Conservation (phyloP, 371 early-diverging fungal genomes). For the Zychaea mexicana region DNA sequence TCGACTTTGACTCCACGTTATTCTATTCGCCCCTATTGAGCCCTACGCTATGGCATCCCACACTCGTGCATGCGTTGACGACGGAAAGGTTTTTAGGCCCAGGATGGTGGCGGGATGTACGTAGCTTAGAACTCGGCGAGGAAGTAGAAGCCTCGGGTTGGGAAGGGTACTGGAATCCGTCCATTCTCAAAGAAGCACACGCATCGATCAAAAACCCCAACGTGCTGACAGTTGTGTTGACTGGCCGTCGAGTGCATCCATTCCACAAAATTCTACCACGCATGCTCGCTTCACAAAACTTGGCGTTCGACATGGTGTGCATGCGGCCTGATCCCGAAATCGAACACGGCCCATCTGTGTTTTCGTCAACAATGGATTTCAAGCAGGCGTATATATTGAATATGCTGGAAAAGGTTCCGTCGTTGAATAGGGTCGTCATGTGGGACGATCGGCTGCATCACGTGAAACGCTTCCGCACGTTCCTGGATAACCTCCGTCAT, state of each 20-base stretch:
- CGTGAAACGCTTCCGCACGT: conserved; percentile 45
- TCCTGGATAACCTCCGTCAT: conserved; percentile 26
- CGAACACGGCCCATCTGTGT: conserved; percentile 25
- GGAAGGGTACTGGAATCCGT: conserved; percentile 46
- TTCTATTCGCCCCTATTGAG: conserved; percentile 86
- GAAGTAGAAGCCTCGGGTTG: conserved; percentile 27
- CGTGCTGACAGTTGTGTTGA: conserved; percentile 56
- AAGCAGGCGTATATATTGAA: conserved; percentile 57
- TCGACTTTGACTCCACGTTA: conserved; percentile 91
- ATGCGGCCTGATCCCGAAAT: conserved; percentile 48
- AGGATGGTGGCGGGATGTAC: conserved; percentile 78
- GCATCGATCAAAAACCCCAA: conserved; percentile 35
- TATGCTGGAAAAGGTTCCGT: conserved; percentile 44
- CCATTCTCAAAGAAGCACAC: conserved; percentile 25
- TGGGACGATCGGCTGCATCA: conserved; percentile 66
- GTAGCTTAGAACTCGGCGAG: conserved; percentile 34
- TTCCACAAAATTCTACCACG: conserved; percentile 41
- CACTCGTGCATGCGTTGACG: conserved; percentile 54
- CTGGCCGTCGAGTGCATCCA: conserved; percentile 59
- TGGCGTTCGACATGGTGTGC: conserved; percentile 58
- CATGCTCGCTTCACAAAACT: conserved; percentile 37
- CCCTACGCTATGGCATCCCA: conserved; percentile 70
- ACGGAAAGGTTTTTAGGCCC: conserved; percentile 54
- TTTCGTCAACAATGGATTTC: conserved; percentile 59
- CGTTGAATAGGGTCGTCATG: conserved; percentile 42